Evolutionary conservation across 768 basidiomycete genomes (phyloP), one percentile per base, ranked within the genome.

Genomic region (Hebeloma cylindrosporum): DNA sequence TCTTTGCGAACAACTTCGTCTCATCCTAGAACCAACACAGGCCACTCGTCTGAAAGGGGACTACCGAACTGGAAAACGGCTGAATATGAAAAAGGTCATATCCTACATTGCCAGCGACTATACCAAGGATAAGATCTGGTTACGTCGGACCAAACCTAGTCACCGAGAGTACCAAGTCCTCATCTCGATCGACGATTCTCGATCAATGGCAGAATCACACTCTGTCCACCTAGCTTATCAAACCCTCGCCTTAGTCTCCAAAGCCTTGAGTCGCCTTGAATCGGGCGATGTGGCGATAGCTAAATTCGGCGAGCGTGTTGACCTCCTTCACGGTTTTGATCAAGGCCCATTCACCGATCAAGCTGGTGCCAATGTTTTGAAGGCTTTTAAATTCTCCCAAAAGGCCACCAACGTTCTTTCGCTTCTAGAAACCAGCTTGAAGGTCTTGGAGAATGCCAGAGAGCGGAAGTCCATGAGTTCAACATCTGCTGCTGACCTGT

Each of bases 91-190:
- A 64, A 94, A 94, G 68, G 92, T 98, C 63, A 94, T 99, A 49
- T 83, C 89, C 3, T 98, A 95, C 73, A 94, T 99, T 49, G 95
- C 96, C 26, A 91, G 88, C 68, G 96, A 99, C 68, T 99, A 91
- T 72, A 98, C 94, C 40, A 98, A 98, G 64, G 95, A 99, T 76
- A 94, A 94, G 68, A 98, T 98, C 52, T 99, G 96, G 96, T 73
- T 98, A 26, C 85, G 95, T 18, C 80, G 96, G 16, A 96, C 94
- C 3, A 83, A 88, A 38, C 95, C 96, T 4, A 93, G 90, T 61
- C 83, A 89, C 57, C 79, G 96, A 36, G 94, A 96, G 60, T 98
- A 98, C 65, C 95, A 99, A 60, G 82, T 99, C 2, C 78, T 98
- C 29, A 77, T 99, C 45, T 88, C 93, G 7, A 78, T 99, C 37